Evolutionary conservation across 768 basidiomycete species (phyloP).

Genomic region (Cyclocybe cylindracea): DNA sequence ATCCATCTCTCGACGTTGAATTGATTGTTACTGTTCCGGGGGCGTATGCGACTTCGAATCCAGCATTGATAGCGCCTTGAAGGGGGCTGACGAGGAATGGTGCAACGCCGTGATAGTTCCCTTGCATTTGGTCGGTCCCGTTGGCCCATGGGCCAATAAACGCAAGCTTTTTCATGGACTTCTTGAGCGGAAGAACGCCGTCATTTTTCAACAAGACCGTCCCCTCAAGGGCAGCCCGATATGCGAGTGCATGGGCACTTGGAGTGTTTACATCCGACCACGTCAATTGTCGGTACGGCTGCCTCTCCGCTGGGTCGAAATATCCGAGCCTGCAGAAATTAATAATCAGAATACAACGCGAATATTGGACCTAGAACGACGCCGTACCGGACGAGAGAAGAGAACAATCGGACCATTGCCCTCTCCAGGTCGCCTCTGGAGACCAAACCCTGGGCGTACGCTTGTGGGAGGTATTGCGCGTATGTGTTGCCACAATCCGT

Average conservation of each 20-base stretch:
- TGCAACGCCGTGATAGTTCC: conserved; percentile 55
- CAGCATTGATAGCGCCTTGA: conserved; percentile 46
- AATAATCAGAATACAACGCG: neutral
- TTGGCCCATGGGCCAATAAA: conserved; percentile 62
- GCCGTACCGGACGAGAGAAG: conserved; percentile 52
- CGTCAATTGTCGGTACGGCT: conserved; percentile 51
- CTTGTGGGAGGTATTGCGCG: conserved; percentile 42
- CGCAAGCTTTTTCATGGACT: conserved; percentile 47
- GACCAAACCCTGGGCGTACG: conserved; percentile 49
- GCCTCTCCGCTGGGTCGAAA: conserved; percentile 50
- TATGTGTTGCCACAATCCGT: conserved; percentile 56
- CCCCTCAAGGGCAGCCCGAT: conserved; percentile 52
- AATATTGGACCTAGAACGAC: neutral
- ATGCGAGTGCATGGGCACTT: conserved; percentile 46
- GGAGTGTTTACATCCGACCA: conserved; percentile 52
- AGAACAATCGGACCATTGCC: conserved; percentile 48
- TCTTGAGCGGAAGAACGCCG: conserved; percentile 52
- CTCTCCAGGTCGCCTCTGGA: conserved; percentile 42
- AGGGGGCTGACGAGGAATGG: conserved; percentile 58
- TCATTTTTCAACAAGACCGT: conserved; percentile 68
- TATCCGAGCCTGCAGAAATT: conserved; percentile 46
- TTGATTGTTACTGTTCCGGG: conserved; percentile 40
- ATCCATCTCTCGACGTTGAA: conserved; percentile 40
- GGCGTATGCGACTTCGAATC: conserved; percentile 45
- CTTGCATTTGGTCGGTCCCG: conserved; percentile 57